These are phyloP conservation scores for Urtica urens DNA, from an alignment of 306 rosid species.

Conservation along the genomic window DNA sequence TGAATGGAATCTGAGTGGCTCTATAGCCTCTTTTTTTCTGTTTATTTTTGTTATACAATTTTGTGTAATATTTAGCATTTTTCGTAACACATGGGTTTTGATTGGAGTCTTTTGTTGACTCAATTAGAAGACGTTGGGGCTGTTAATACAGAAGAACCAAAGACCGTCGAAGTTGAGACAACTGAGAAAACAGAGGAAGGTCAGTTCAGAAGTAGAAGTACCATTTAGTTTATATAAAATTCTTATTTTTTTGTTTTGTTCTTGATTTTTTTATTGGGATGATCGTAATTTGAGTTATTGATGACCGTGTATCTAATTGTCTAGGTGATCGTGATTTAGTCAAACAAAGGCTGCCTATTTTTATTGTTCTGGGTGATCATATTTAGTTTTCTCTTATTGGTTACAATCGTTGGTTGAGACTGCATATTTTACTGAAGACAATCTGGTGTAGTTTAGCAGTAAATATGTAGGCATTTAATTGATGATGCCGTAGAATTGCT, in stretches of 20 bases:
- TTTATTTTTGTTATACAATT: not conserved
- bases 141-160: constrained; percentile 43
- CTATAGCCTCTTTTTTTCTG: not conserved
- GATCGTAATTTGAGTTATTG: too few species aligned
- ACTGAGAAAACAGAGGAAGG: constrained; percentile 65
- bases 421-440: too few species aligned
- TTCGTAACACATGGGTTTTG: constrained; percentile 14
- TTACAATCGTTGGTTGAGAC: too few species aligned
- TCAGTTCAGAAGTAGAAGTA: constrained; percentile 25
- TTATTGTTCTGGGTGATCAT: too few species aligned
- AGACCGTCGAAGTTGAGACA: constrained; percentile 44
- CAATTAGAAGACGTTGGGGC: constrained; percentile 59
- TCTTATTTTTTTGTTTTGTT: not conserved
- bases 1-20: not conserved
- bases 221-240: constrained; percentile 10
- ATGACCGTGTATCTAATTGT: too few species aligned
- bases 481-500: too few species aligned
- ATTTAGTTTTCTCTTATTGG: too few species aligned
- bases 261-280: not conserved
- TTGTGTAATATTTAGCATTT: not conserved
- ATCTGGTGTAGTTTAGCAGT: too few species aligned
- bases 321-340: too few species aligned
- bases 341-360: too few species aligned
- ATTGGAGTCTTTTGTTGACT: constrained; percentile 15
- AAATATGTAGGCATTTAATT: too few species aligned